phyloP scores from a whole-genome alignment of 2,329 filamentous ascomycete species.

The Endocalyx cinctus region DNA sequence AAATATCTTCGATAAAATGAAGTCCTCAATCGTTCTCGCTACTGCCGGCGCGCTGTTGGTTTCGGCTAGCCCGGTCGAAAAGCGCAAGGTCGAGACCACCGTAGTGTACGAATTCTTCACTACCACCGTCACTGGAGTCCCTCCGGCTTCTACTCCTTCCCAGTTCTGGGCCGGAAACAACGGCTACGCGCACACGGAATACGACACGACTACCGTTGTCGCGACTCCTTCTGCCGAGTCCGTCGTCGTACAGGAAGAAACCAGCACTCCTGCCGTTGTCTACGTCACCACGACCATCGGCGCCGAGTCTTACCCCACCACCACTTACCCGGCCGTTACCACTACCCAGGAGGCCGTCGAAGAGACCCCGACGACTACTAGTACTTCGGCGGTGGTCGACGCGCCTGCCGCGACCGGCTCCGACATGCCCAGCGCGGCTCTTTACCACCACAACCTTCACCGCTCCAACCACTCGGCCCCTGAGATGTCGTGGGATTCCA shows the following conservation, averaged over 20 bases:
- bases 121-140: slow-evolving; percentile 31
- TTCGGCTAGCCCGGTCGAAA: slow-evolving; percentile 27
- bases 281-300: slow-evolving; percentile 11
- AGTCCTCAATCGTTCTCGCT: slow-evolving; percentile 31
- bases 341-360: background rate
- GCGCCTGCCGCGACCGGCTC: slow-evolving; percentile 17
- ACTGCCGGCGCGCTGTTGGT: slow-evolving; percentile 29
- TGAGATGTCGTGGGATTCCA: slow-evolving; percentile 60
- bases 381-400: slow-evolving; percentile 4
- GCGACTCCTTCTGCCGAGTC: background rate
- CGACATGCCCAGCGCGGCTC: slow-evolving; percentile 35
- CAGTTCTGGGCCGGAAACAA: slow-evolving; percentile 9
- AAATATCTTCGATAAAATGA: no score
- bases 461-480: slow-evolving; percentile 74
- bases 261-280: slow-evolving; percentile 7
- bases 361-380: slow-evolving; percentile 3
- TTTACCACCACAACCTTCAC: slow-evolving; percentile 81
- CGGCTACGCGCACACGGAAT: slow-evolving; percentile 4
- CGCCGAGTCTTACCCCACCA: background rate
- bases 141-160: slow-evolving; percentile 11
- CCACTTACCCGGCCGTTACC: slow-evolving; percentile 1
- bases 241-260: background rate
- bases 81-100: slow-evolving; percentile 28
- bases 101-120: slow-evolving; percentile 26
- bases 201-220: slow-evolving; percentile 7